phyloP scores from a whole-genome alignment of 2,329 filamentous ascomycete species.

The Lachnellula cervina region DNA sequence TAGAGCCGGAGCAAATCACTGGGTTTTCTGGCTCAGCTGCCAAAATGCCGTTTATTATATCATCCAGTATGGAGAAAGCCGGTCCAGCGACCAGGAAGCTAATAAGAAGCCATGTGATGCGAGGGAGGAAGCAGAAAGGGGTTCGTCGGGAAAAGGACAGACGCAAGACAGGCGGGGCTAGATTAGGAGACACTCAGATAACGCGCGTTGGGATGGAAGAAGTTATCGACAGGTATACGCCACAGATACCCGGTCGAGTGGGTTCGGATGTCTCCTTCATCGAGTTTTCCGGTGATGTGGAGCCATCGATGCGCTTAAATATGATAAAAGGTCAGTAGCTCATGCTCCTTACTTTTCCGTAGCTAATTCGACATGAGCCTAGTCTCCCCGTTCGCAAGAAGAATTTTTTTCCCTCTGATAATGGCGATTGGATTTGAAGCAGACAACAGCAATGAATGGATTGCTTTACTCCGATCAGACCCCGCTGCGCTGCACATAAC shows the following conservation, averaged over 20 bases:
- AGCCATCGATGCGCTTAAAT: slow-evolving; percentile 21
- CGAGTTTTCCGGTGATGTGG: slow-evolving; percentile 27
- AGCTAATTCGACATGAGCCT: neutral
- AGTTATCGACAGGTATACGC: slow-evolving; percentile 14
- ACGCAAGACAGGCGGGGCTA: neutral
- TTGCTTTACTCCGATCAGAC: slow-evolving; percentile 30
- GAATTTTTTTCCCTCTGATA: slow-evolving; percentile 32
- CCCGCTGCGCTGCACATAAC: slow-evolving; percentile 33
- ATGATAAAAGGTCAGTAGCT: slow-evolving; percentile 30
- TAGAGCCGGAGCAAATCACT: neutral
- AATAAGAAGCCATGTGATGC: slow-evolving; percentile 42
- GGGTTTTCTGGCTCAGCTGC: neutral
- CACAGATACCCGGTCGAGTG: slow-evolving; percentile 10
- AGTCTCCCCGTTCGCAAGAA: slow-evolving; percentile 32
- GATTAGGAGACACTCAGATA: neutral
- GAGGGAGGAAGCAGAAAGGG: slow-evolving; percentile 37
- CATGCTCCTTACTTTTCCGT: neutral
- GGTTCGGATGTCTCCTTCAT: slow-evolving; percentile 19
- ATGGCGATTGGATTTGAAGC: slow-evolving; percentile 28
- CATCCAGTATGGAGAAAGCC: slow-evolving; percentile 27
- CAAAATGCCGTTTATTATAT: slow-evolving; percentile 13
- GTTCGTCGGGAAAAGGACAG: neutral
- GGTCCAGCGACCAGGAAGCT: slow-evolving; percentile 34
- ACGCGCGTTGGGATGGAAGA: neutral
- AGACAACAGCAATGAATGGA: slow-evolving; percentile 19